phyloP scores from a whole-genome alignment of 805 yeast species.

The Candida manassasensis region DNA sequence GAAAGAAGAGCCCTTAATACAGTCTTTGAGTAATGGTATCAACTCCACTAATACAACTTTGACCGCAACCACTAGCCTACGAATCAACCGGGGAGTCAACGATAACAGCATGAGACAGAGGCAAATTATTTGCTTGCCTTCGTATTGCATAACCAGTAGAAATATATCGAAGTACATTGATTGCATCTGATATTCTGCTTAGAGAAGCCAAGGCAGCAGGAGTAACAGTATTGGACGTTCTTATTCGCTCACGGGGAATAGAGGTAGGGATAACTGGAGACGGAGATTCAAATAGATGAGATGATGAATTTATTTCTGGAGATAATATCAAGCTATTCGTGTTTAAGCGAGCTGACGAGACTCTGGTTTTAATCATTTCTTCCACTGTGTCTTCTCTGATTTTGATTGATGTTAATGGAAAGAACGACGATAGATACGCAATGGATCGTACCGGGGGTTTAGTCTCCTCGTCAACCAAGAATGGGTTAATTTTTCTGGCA shows the following conservation, averaged over 20 bases:
- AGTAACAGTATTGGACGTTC: not conserved
- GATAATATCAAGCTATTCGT: not conserved
- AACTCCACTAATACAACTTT: too few relatives aligned
- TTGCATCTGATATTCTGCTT: not conserved
- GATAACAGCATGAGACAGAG: too few relatives aligned
- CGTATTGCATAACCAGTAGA: too few relatives aligned
- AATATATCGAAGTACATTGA: too few relatives aligned
- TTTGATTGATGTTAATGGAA: constrained; percentile 1
- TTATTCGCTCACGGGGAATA: not conserved
- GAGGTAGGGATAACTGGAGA: not conserved
- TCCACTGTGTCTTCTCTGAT: constrained; percentile 6
- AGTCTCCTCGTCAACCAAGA: too few relatives aligned
- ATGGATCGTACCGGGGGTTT: not conserved
- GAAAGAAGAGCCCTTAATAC: too few relatives aligned
- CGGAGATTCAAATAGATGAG: not conserved
- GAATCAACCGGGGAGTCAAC: too few relatives aligned
- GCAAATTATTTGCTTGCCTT: too few relatives aligned
- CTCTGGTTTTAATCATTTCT: constrained; percentile 1
- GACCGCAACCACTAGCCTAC: too few relatives aligned
- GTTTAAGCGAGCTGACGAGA: not conserved
- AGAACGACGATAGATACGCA: constrained; percentile 1
- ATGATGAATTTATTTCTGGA: not conserved
- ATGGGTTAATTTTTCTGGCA: too few relatives aligned
- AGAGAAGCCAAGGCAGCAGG: constrained; percentile 1
- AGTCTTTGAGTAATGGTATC: too few relatives aligned